A percentile compares a stretch with the other conserved stretches of the same genome.
Conservation (phyloP, 202 grass and related monocot species). For the Schoenoplectus tabernaemontani region DNA sequence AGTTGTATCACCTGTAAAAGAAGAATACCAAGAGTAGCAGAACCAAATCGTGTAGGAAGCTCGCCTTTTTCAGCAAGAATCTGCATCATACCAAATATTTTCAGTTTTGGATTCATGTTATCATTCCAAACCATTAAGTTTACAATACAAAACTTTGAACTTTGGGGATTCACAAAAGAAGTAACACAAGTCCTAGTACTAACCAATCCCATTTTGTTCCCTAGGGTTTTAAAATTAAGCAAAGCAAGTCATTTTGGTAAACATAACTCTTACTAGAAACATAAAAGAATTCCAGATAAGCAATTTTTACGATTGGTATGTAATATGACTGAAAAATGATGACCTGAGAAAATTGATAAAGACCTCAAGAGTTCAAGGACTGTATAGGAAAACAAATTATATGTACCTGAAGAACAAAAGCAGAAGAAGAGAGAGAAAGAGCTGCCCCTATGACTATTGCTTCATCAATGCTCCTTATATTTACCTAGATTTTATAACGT, state of each 20-base stretch:
- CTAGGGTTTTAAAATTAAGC: neutral
- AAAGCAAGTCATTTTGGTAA: neutral
- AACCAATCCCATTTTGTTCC: neutral
- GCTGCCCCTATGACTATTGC: constrained; percentile 96
- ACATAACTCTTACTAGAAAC: neutral
- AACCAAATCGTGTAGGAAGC: constrained; percentile 95
- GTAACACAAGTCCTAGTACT: too few species aligned
- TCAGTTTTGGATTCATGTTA: neutral
- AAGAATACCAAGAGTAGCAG: constrained; percentile 92
- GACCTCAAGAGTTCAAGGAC: neutral
- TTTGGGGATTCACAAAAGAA: neutral
- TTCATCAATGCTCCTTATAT: constrained; percentile 96
- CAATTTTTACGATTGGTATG: neutral
- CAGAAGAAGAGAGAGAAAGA: constrained; percentile 95
- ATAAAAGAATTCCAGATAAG: neutral
- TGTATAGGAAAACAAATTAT: neutral
- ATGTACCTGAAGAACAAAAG: constrained; percentile 96
- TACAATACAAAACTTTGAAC: neutral
- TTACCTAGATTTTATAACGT: constrained; percentile 55
- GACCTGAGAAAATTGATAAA: neutral
- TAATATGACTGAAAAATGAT: neutral
- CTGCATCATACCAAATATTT: constrained; percentile 35
- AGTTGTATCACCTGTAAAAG: constrained; percentile 66
- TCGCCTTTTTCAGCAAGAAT: constrained; percentile 99
- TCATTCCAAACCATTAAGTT: neutral